These are phyloP conservation scores for Polytrichum commune DNA, from an alignment of 225 moss, liverwort and hornwort species.

Conservation along the genomic window DNA sequence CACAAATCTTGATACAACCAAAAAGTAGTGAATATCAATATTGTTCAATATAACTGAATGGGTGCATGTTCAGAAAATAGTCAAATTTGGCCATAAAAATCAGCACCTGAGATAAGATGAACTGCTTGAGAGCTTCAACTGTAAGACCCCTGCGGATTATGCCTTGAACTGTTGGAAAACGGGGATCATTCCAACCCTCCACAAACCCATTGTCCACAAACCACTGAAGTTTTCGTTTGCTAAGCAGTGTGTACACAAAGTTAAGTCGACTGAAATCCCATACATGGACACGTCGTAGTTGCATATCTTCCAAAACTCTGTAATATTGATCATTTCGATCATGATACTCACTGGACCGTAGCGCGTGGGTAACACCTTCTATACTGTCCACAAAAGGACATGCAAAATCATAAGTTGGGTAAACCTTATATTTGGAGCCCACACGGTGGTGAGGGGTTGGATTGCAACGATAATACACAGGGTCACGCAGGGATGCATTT, in stretches of 20 bases:
- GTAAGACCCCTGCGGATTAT: conserved; percentile 64
- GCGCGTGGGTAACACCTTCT: conserved; percentile 88
- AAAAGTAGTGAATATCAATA: no score
- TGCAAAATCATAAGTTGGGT: conserved; percentile 91
- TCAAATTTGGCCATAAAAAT: not conserved
- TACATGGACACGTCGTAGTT: conserved; percentile 60
- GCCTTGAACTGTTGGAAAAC: conserved; percentile 80
- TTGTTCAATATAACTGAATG: no score
- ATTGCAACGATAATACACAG: conserved; percentile 92
- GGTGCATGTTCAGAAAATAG: not conserved
- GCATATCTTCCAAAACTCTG: conserved; percentile 76
- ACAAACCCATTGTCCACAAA: conserved; percentile 80
- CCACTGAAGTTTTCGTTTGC: conserved; percentile 86
- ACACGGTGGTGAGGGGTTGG: conserved; percentile 81
- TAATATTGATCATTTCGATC: conserved; percentile 93
- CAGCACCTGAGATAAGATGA: conserved; percentile 74
- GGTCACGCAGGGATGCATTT: conserved; percentile 84
- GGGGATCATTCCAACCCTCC: conserved; percentile 93
- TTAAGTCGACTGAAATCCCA: conserved; percentile 94
- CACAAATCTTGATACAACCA: not conserved
- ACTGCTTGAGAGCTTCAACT: conserved; percentile 73
- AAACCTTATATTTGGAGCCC: conserved; percentile 78
- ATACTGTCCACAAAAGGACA: conserved; percentile 90
- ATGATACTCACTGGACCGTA: conserved; percentile 84
- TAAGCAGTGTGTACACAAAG: conserved; percentile 88